Conservation (phyloP, 2,329 filamentous ascomycete genomes). For the Colletotrichum eleusines region DNA sequence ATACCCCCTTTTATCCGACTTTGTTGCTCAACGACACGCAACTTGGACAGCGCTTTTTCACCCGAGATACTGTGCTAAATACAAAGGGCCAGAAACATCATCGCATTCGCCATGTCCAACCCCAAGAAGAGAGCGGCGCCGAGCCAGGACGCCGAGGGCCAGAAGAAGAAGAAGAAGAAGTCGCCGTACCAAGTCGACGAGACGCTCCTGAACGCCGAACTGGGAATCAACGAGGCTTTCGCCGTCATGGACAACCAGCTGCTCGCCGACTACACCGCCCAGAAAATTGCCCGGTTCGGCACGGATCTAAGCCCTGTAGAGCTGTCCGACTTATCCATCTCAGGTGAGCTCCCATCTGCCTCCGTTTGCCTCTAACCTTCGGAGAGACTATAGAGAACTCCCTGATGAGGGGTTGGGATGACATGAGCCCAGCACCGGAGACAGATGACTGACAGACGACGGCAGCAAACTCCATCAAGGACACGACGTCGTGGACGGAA, state of each 20-base stretch:
- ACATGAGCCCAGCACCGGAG: background rate
- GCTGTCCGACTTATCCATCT: conserved; percentile 83
- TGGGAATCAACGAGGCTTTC: conserved; percentile 84
- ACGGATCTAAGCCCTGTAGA: conserved; percentile 86
- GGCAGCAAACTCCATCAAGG: conserved; percentile 78
- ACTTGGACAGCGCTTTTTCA: background rate
- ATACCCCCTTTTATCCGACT: background rate
- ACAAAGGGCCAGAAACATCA: background rate
- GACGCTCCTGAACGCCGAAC: conserved; percentile 72
- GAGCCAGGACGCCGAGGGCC: conserved; percentile 54
- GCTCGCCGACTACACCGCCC: conserved; percentile 86
- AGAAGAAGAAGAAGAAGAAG: conserved; percentile 68
- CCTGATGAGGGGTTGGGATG: background rate
- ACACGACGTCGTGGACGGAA: conserved; percentile 81
- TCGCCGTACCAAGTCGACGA: conserved; percentile 67
- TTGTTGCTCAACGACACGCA: background rate
- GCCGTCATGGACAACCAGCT: conserved; percentile 85
- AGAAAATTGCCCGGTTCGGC: conserved; percentile 82
- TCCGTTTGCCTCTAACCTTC: background rate
- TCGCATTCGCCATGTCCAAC: conserved; percentile 51
- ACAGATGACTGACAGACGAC: background rate
- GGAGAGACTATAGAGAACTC: background rate
- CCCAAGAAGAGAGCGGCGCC: conserved; percentile 69
- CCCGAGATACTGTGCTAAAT: background rate
- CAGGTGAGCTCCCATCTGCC: conserved; percentile 66